Percentiles rank a stretch among this genome's conserved stretches.
Evolutionary conservation across 331 rosid genomes (phyloP).

Genomic region (Spiraea crenata): DNA sequence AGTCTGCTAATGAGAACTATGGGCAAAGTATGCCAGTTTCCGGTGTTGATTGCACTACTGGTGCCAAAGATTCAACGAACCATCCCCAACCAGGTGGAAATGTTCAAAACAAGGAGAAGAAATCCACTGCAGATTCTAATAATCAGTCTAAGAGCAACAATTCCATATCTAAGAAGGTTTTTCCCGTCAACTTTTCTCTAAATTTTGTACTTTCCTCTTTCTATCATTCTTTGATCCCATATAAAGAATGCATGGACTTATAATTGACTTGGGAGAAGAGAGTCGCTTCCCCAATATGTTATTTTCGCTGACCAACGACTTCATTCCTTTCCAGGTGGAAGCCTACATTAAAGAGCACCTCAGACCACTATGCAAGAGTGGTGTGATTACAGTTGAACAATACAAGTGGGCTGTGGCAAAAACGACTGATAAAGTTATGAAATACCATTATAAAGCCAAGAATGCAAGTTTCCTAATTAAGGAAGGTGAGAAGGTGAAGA

Average conservation of each 20-base stretch:
- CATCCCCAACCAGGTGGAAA: slow-evolving; percentile 30
- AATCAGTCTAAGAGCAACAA: slow-evolving; percentile 45
- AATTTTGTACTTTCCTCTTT: background rate
- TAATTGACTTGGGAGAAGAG: slow-evolving; percentile 1
- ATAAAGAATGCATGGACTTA: background rate
- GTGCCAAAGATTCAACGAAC: slow-evolving; percentile 33
- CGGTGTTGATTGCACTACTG: slow-evolving; percentile 23
- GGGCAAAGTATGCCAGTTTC: slow-evolving; percentile 29
- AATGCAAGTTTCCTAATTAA: slow-evolving; percentile 87
- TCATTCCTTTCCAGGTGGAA: slow-evolving; percentile 63
- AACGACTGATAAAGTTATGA: slow-evolving; percentile 90
- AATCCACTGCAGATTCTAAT: slow-evolving; percentile 20
- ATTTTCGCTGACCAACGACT: background rate
- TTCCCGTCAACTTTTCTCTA: slow-evolving; percentile 6
- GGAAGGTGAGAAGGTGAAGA: slow-evolving; percentile 98
- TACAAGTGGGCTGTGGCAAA: slow-evolving; percentile 87
- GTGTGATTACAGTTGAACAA: slow-evolving; percentile 79
- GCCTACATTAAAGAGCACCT: slow-evolving; percentile 90
- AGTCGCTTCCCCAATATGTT: background rate
- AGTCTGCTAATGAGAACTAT: slow-evolving; percentile 27
- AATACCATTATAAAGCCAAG: slow-evolving; percentile 78
- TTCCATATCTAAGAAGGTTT: slow-evolving; percentile 64
- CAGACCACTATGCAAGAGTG: slow-evolving; percentile 92
- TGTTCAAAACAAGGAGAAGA: slow-evolving; percentile 38
- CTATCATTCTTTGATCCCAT: background rate